Base-by-base conservation (phyloP, 768 basidiomycete species). In the Boletus sensibilis region DNA sequence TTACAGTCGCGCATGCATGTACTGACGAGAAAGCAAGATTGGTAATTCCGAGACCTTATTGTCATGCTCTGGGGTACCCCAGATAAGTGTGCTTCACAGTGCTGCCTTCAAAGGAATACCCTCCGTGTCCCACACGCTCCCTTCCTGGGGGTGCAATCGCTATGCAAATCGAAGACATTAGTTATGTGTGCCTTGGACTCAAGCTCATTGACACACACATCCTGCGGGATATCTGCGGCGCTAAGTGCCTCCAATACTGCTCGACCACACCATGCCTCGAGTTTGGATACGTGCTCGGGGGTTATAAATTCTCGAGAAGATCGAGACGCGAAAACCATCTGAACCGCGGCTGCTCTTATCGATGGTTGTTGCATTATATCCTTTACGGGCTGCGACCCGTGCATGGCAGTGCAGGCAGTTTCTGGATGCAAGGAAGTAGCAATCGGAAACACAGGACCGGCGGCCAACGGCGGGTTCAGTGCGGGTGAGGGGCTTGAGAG, bases 261-360 rank as follows among this genome's bases (percentile, higher is more conserved):
- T 75, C 77, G 57, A 21, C 82, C 81, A 46, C 80, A 77, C 86
- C 85, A 87, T 23, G 74, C 71, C 67, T 93, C 89, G 12, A 85
- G 65, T 53, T 75, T 75, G 10, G 69, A 70, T 29, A 90, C 88
- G 52, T 82, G 74, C 38, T 82, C 75, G 6, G 91, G 90, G 4
- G 82, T 83, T 64, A 93, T 92, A 64, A 92, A 91, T 58, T 82
- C 87, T 59, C 77, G 79, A 27, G 88, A 86, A 40, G 76, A 78
- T 46, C 90, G 82, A 41, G 85, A 80, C n/a, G 90, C 90, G 65
- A 90, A 93, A 5, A 92, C 82, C 81, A 92, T 88, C 56, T 92
- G 90, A 21, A 82, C 82, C 16, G 87, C 86, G 16, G 90, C 87
- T n/a, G 87, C 91, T 62, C 82, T 80, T 64, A 92, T 91, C 54